phyloP scores from a whole-genome alignment of 495 filamentous ascomycete genomes.

The Tuber aestivum region DNA sequence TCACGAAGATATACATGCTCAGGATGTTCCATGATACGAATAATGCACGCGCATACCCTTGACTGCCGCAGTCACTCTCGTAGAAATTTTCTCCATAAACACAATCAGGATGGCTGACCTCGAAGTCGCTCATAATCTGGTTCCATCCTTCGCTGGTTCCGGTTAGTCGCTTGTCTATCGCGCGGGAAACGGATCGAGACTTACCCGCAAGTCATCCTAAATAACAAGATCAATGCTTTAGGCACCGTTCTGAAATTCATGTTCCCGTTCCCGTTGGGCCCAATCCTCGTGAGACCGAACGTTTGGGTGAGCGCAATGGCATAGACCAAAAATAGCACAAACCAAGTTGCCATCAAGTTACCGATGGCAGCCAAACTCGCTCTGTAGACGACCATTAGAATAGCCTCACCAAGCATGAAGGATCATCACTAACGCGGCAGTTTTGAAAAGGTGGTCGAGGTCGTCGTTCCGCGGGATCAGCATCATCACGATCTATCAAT shows the following conservation, averaged over 20 bases:
- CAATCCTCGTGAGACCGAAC: conserved; percentile 90
- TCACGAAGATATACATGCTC: conserved; percentile 99
- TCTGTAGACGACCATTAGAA: conserved; percentile 22
- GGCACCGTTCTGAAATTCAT: conserved; percentile 91
- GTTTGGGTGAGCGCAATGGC: conserved; percentile 95
- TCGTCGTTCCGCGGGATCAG: conserved; percentile 96
- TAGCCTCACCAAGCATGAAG: background rate
- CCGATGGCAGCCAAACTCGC: conserved; percentile 84
- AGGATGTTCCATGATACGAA: conserved; percentile 98
- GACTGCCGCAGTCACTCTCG: conserved; percentile 87
- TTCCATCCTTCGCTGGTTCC: conserved; percentile 76
- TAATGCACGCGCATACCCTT: conserved; percentile 73
- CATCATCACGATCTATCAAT: conserved; percentile 63
- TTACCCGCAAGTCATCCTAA: conserved; percentile 74
- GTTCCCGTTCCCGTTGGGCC: conserved; percentile 63
- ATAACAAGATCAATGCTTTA: conserved; percentile 87
- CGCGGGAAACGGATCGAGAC: conserved; percentile 6
- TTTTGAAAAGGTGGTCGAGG: conserved; percentile 98
- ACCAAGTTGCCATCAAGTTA: conserved; percentile 93
- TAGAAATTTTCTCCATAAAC: conserved; percentile 62
- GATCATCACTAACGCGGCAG: conserved; percentile 58
- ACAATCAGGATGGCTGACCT: conserved; percentile 71
- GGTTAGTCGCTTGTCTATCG: conserved; percentile 1
- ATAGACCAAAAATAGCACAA: conserved; percentile 91
- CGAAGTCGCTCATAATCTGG: conserved; percentile 91